Base-by-base conservation (phyloP, 352 stramenopile genomes). In the Phytophthora aleatoria region DNA sequence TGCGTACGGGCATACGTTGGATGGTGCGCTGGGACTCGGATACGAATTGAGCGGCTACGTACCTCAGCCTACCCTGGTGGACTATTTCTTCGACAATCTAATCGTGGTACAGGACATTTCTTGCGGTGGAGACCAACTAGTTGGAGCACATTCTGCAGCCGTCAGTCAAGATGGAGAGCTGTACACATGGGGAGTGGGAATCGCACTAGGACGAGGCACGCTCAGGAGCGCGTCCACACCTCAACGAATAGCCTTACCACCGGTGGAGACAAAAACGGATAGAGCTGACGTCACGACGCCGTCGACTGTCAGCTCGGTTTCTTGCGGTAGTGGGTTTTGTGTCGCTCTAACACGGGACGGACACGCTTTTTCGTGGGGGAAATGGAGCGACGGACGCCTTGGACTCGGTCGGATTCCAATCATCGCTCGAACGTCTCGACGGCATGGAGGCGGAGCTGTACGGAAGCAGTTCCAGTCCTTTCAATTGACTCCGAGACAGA, bases 261-360 rank as follows among this genome's bases (percentile, higher is more conserved):
- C 41, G 20, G 38, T 53, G 1, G 31, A 69, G 35, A 15, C 7
- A 41, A 41, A 8, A 15, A n/a, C 9, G 5, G 51, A 54, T 3
- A 30, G 6, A 39, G 7, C 20, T 44, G 26, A 24, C 6, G 3
- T 30, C 16, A 26, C 39, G 7, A 57, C 43, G 3, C 38, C 33
- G 6, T 39, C 16, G 8, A 57, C 27, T n/a, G 67, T 71, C 15
- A 27, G 50, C 7, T 79, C 74, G 0, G 61, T 96, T 20, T 63
- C 83, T 0, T 91, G 81, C 42, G 91, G 91, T 1, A 85, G 84
- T 54, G 89, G 85, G 1, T 98, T 97, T 59, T 88, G 75, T 15
- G 54, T 97, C 24, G 89, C 86, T 9, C 39, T 97, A 3, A 67
- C 64, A 4, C 43, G 67, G 5, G 60, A 68, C 6, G 89, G 91